Conservation (phyloP, 2,329 filamentous ascomycete genomes). For the Xylariaceae sp. region DNA sequence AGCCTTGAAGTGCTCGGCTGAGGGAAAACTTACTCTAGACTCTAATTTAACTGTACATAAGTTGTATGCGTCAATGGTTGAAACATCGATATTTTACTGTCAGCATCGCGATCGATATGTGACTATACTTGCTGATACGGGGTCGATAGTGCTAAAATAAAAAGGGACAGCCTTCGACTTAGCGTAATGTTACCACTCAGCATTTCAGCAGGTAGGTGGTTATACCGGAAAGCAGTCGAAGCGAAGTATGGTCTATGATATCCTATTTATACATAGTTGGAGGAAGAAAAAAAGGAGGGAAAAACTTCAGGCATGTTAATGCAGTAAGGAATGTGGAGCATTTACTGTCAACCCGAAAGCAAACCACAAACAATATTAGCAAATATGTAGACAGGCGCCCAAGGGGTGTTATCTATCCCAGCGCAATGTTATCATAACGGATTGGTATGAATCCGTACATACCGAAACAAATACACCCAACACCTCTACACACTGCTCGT, state of each 20-base stretch:
- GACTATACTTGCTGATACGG: no score
- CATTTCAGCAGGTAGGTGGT: not conserved
- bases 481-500: no score
- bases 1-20: conserved; percentile 15
- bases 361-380: not conserved
- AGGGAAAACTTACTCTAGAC: conserved; percentile 8
- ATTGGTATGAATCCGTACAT: no score
- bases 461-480: no score
- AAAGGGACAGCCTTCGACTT: no score
- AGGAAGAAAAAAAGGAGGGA: not conserved
- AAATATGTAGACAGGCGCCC: not conserved
- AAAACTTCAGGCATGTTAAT: not conserved
- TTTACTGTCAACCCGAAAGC: not conserved
- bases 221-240: not conserved
- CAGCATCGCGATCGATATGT: no score
- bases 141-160: no score
- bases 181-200: no score
- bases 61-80: conserved; percentile 12
- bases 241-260: not conserved
- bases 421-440: no score
- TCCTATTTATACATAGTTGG: not conserved
- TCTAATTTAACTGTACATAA: conserved; percentile 23
- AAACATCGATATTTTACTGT: not conserved
- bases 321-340: not conserved
- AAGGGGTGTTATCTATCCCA: no score